Evolutionary conservation across 2,329 filamentous ascomycete species (phyloP).

Genomic region (Rugonectria rugulosa): DNA sequence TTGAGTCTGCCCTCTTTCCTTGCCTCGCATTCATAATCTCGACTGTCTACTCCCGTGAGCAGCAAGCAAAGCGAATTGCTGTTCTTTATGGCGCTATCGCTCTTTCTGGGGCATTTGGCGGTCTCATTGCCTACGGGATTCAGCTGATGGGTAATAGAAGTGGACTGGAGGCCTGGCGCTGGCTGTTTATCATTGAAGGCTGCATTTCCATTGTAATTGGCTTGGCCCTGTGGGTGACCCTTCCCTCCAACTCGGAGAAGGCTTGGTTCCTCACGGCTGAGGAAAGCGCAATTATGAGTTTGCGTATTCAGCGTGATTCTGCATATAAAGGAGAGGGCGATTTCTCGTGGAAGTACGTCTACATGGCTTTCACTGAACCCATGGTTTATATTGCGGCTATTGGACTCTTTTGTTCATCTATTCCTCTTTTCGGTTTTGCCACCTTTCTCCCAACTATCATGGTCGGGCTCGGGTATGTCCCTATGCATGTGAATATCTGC

Average conservation of each 20-base stretch:
- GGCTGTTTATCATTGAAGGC: constrained; percentile 56
- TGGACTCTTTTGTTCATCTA: constrained; percentile 40
- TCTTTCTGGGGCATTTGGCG: constrained; percentile 1
- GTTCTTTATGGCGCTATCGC: not conserved
- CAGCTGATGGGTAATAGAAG: not conserved
- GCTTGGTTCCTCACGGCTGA: constrained; percentile 58
- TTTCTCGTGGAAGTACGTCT: constrained; percentile 59
- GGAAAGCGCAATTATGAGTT: constrained; percentile 58
- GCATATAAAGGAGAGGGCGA: constrained; percentile 58
- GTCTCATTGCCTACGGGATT: constrained; percentile 3
- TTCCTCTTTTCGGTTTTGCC: constrained; percentile 46
- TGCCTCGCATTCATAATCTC: constrained; percentile 44
- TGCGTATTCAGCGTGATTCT: constrained; percentile 52
- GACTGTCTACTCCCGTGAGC: constrained; percentile 44
- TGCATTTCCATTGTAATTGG: constrained; percentile 52
- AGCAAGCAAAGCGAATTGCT: constrained; percentile 25
- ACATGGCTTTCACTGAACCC: constrained; percentile 55
- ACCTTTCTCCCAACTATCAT: constrained; percentile 48
- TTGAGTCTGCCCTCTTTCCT: constrained; percentile 46
- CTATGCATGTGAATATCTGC: too few species aligned
- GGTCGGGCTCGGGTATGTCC: constrained; percentile 42
- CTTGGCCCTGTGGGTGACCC: constrained; percentile 52
- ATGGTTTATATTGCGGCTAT: constrained; percentile 51
- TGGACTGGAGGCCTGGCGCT: not conserved
- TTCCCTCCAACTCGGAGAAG: constrained; percentile 55